Conservation (phyloP, 108 stramenopile species). For the Phaeodactylum tricornutum region DNA sequence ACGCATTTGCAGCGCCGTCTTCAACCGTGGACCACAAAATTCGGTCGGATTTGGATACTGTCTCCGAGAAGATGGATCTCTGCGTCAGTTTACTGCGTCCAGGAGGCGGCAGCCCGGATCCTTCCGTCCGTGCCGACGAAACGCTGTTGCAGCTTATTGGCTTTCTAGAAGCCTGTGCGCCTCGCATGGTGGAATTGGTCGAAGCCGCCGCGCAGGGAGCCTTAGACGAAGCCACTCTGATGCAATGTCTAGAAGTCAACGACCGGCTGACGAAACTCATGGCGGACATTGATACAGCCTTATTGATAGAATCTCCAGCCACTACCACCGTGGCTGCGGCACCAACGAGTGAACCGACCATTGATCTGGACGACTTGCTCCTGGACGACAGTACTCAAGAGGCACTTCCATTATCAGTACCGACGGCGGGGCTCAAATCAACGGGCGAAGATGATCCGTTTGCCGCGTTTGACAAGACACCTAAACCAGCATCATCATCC, state of each 20-base stretch:
- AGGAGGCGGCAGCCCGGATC: constrained; percentile 14
- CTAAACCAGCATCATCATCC: neutral
- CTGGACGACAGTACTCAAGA: constrained; percentile 10
- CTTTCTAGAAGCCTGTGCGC: constrained; percentile 76
- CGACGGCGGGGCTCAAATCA: neutral
- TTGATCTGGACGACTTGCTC: constrained; percentile 7
- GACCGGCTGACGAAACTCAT: constrained; percentile 57
- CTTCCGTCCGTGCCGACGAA: constrained; percentile 35
- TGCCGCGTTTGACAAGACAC: neutral
- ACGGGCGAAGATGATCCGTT: constrained; percentile 11
- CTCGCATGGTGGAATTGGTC: constrained; percentile 78
- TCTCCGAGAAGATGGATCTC: constrained; percentile 69
- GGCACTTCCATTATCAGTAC: neutral
- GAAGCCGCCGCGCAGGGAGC: constrained; percentile 52
- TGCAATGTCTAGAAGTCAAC: constrained; percentile 61
- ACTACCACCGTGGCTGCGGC: constrained; percentile 23
- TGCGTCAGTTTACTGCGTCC: constrained; percentile 41
- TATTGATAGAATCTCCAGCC: constrained; percentile 30
- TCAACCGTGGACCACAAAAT: constrained; percentile 44
- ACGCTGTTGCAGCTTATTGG: constrained; percentile 56
- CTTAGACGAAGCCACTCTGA: constrained; percentile 46
- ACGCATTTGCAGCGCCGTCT: neutral
- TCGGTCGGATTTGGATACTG: constrained; percentile 33
- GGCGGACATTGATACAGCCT: constrained; percentile 26
- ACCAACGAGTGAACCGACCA: neutral